These are phyloP conservation scores for Periglandula ipomoeae DNA, from an alignment of 2,329 filamentous ascomycete genomes.

Conservation along the genomic window DNA sequence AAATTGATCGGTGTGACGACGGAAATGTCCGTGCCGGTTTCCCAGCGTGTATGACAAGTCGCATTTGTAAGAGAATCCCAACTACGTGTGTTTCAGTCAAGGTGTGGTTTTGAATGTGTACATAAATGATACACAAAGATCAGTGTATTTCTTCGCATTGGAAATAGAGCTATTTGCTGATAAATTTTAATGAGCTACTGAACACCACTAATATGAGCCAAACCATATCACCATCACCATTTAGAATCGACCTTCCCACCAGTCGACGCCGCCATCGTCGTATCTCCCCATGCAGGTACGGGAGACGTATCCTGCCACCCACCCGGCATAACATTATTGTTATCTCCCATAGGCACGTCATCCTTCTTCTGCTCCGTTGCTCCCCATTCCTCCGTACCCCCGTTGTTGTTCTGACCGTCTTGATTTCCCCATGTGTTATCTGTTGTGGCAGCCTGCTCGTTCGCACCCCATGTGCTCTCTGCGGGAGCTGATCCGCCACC, in stretches of 20 bases:
- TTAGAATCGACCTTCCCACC: conserved; percentile 16
- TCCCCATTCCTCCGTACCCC: not conserved
- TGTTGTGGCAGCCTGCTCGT: not conserved
- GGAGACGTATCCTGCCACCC: conserved; percentile 16
- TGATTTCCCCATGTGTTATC: not conserved
- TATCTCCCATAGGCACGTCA: not conserved
- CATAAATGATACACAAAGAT: too few relatives aligned
- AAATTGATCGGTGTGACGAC: too few relatives aligned
- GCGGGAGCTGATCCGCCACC: not conserved
- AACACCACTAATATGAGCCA: too few relatives aligned
- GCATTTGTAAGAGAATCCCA: too few relatives aligned
- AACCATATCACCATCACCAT: too few relatives aligned
- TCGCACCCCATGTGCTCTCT: not conserved
- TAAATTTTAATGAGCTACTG: too few relatives aligned
- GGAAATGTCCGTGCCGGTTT: too few relatives aligned
- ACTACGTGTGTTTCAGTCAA: too few relatives aligned
- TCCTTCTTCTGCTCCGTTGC: not conserved
- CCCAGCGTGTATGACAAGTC: too few relatives aligned
- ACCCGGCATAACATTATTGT: conserved; percentile 24
- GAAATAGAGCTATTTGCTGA: too few relatives aligned
- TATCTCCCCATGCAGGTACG: conserved; percentile 21
- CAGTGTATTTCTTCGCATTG: too few relatives aligned
- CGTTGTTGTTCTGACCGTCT: conserved; percentile 6
- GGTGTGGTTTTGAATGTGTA: too few relatives aligned
- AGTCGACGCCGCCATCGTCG: conserved; percentile 22